phyloP scores from a whole-genome alignment of 2,329 filamentous ascomycete genomes.

The Hortaea werneckii region DNA sequence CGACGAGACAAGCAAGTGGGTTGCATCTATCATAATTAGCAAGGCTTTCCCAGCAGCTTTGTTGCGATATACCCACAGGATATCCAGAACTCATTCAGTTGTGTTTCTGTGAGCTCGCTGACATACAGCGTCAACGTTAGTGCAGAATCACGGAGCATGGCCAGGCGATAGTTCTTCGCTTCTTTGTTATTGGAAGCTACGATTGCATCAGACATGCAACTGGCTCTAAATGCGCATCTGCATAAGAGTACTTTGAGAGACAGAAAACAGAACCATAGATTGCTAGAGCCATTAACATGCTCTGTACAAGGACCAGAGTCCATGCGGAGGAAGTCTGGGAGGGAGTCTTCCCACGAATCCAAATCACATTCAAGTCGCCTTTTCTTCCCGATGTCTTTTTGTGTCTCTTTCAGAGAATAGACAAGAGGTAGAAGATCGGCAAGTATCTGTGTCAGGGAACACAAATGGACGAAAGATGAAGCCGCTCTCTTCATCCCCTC shows the following conservation, averaged over 20 bases:
- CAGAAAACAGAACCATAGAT: slow-evolving; percentile 32
- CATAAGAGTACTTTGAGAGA: slow-evolving; percentile 29
- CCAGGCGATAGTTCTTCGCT: slow-evolving; percentile 22
- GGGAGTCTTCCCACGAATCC: slow-evolving; percentile 23
- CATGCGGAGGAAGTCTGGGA: slow-evolving; percentile 1
- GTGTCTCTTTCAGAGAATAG: slow-evolving; percentile 24
- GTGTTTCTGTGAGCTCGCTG: slow-evolving; percentile 33
- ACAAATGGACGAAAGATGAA: slow-evolving; percentile 44
- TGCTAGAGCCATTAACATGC: slow-evolving; percentile 18
- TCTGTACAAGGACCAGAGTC: background rate
- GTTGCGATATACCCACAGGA: background rate
- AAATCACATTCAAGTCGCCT: slow-evolving; percentile 25
- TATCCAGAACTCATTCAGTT: slow-evolving; percentile 46
- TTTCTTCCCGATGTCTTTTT: slow-evolving; percentile 20
- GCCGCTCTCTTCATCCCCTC: slow-evolving; percentile 20
- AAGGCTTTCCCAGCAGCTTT: background rate
- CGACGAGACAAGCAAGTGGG: slow-evolving; percentile 44
- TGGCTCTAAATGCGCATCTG: slow-evolving; percentile 4
- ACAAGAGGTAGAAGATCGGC: slow-evolving; percentile 30
- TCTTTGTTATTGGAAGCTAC: slow-evolving; percentile 6
- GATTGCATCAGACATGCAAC: background rate
- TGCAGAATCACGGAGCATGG: slow-evolving; percentile 40
- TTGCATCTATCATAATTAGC: slow-evolving; percentile 30
- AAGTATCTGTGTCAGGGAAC: slow-evolving; percentile 37
- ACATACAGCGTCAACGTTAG: slow-evolving; percentile 42